Evolutionary conservation across 176 grass and related monocot genomes (phyloP).

Genomic region (Carex cristatella): DNA sequence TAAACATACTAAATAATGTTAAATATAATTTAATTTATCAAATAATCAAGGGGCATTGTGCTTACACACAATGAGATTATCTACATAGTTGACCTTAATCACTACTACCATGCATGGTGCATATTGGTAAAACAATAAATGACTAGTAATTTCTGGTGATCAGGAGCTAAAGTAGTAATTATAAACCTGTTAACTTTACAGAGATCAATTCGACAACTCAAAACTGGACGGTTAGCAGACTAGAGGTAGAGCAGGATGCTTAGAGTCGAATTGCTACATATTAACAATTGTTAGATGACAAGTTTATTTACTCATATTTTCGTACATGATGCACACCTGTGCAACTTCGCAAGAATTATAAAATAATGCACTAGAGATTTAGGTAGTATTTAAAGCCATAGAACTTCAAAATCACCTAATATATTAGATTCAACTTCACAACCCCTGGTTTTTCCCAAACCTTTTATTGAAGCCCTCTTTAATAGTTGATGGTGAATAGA

Average conservation of each 20-base stretch:
- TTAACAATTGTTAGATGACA: background rate
- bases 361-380: background rate
- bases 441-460: background rate
- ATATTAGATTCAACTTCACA: background rate
- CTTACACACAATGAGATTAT: background rate
- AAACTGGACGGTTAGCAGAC: background rate
- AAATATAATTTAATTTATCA: no score
- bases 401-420: background rate
- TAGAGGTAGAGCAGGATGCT: background rate
- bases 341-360: background rate
- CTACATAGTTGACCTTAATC: background rate
- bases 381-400: background rate
- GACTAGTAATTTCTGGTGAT: background rate
- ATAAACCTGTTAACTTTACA: background rate
- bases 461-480: background rate
- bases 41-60: no score
- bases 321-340: background rate
- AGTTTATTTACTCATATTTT: background rate
- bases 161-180: background rate
- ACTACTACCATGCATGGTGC: background rate
- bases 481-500: background rate
- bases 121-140: background rate
- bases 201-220: background rate
- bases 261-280: background rate
- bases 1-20: no score